phyloP scores from a whole-genome alignment of 768 basidiomycete genomes.

The Russula earlei region DNA sequence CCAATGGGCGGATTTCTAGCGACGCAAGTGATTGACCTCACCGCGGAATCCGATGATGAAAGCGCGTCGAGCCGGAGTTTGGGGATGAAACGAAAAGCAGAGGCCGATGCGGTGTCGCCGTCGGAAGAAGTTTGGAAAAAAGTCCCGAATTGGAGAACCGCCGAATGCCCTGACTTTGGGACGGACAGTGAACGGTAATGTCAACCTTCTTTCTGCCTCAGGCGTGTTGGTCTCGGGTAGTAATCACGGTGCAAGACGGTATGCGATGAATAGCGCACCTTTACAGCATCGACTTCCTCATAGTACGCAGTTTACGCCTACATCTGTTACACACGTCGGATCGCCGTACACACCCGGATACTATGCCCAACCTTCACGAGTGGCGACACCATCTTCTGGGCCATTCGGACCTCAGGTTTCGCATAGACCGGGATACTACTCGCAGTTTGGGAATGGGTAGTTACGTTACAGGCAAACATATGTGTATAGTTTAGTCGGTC shows the following conservation, averaged over 20 bases:
- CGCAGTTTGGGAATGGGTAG: conserved; percentile 14
- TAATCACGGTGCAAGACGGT: conserved; percentile 16
- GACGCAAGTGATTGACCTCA: conserved; percentile 69
- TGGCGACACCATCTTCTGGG: not conserved
- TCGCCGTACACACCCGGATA: conserved; percentile 8
- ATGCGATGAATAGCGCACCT: conserved; percentile 12
- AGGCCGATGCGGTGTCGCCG: conserved; percentile 41
- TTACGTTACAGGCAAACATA: no score
- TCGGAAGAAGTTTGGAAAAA: conserved; percentile 74
- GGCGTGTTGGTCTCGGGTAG: conserved; percentile 8
- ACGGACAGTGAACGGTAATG: conserved; percentile 14
- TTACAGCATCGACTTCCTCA: conserved; percentile 11
- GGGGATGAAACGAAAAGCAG: conserved; percentile 54
- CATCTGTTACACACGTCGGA: not conserved
- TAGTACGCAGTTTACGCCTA: not conserved
- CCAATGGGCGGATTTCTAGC: conserved; percentile 10
- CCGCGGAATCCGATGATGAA: conserved; percentile 73
- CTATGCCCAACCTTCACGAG: conserved; percentile 6
- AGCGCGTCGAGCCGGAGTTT: conserved; percentile 29
- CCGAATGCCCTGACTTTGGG: conserved; percentile 14
- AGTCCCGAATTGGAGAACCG: conserved; percentile 31
- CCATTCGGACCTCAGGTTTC: conserved; percentile 14
- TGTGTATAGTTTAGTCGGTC: no score
- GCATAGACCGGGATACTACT: conserved; percentile 14
- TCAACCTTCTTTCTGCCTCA: conserved; percentile 12